Base-by-base conservation (phyloP, 768 basidiomycete species). In the Panus rudis region DNA sequence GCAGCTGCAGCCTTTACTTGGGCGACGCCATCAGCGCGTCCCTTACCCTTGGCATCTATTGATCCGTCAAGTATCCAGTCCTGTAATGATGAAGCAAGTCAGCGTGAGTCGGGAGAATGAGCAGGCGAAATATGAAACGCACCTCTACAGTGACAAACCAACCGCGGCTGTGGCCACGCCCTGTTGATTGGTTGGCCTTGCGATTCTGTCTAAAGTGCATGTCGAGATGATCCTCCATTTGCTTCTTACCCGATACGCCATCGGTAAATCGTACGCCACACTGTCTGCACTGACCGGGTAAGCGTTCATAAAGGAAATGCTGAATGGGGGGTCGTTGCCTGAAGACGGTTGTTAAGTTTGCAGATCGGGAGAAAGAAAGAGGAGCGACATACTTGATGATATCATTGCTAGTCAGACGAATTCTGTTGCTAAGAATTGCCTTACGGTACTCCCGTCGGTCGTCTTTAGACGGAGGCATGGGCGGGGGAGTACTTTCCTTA, bases 161-260 rank as follows among this genome's bases (percentile, higher is more conserved):
- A 54, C 85, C 84, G 20, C 94, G 76, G 54, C 84, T 88, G 52
- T 92, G 83, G 27, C 91, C 92, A 46, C 94, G 75, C 0, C 88
- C 91, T 14, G 77, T 64, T 31, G 79, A 81, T 60, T 85, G 83
- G 55, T 71, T 80, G 21, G 82, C 80, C 61, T 86, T 87, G 47
- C 84, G 77, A 57, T 97, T 98, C 60, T 94, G 85, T 59, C 82
- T 75, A 67, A 96, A 97, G 63, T 99, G 94, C 84, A 89, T 86
- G 61, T 99, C 94, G 54, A 98, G 73, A 59, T 99, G 96, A 45
- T 82, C 78, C 53, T 93, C 78, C 71, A 92, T 74, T 28, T 67
- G 71, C 59, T 79, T 83, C 66, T 83, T 89, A 47, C 88, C 92
- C 41, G 69, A 54, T 21, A 66, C 58, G 23, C 76, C 79, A 52